These are phyloP conservation scores for Boletus sensibilis DNA, from an alignment of 768 basidiomycete species.

Conservation along the genomic window DNA sequence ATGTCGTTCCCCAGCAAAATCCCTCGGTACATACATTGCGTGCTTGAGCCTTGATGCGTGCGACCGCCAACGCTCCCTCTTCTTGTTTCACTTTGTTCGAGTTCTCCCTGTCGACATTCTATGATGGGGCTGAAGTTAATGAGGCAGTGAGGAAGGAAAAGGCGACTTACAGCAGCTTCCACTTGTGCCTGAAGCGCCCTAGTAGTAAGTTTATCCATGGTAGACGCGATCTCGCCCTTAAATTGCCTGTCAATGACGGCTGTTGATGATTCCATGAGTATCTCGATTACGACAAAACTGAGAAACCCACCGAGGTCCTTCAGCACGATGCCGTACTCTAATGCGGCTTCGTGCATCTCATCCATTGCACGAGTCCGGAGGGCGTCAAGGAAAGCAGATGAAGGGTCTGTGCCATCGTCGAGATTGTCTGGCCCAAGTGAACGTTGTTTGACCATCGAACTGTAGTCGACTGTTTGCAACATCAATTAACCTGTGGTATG, in stretches of 20 bases:
- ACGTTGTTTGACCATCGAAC: constrained; percentile 74
- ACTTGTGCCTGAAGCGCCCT: constrained; percentile 85
- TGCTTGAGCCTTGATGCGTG: constrained; percentile 70
- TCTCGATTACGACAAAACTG: not conserved
- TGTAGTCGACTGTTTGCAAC: constrained; percentile 45
- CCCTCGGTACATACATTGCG: constrained; percentile 40
- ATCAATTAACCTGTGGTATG: not conserved
- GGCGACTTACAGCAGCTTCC: constrained; percentile 66
- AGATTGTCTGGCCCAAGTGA: constrained; percentile 74
- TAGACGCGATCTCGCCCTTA: constrained; percentile 83
- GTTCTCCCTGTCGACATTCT: constrained; percentile 87
- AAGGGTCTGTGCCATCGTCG: constrained; percentile 66
- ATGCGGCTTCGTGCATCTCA: constrained; percentile 75
- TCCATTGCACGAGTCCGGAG: constrained; percentile 83
- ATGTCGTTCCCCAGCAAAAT: not conserved
- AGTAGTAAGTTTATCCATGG: constrained; percentile 84
- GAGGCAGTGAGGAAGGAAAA: not conserved
- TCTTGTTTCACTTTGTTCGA: constrained; percentile 86
- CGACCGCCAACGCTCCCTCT: constrained; percentile 74
- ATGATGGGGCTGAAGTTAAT: not conserved
- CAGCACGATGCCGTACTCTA: constrained; percentile 80
- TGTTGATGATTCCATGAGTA: constrained; percentile 26
- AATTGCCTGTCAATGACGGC: constrained; percentile 87
- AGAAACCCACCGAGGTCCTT: constrained; percentile 65
- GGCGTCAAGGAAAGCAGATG: constrained; percentile 79